phyloP scores from a whole-genome alignment of 805 yeast genomes.

The Candida jianshihensis region DNA sequence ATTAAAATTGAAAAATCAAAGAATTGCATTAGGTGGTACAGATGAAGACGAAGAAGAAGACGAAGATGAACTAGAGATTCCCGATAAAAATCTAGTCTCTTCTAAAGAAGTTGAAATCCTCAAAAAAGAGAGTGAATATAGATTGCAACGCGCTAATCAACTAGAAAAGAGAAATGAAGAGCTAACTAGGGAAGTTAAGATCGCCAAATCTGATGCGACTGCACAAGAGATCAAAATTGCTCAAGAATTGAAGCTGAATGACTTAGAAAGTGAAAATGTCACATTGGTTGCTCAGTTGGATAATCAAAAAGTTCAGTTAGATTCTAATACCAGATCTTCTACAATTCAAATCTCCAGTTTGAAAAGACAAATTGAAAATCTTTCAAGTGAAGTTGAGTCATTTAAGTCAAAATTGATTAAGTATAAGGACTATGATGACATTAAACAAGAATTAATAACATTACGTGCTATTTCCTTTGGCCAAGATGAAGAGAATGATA shows the following conservation, averaged over 20 bases:
- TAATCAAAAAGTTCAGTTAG: constrained; percentile 33
- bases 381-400: constrained; percentile 40
- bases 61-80: constrained; percentile 14
- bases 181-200: constrained; percentile 56
- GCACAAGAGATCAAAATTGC: constrained; percentile 36
- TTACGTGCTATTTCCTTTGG: constrained; percentile 75
- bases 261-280: constrained; percentile 65
- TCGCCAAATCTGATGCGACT: constrained; percentile 36
- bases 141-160: constrained; percentile 60
- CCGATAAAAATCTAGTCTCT: constrained; percentile 3
- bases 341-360: constrained; percentile 14
- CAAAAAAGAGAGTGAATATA: constrained; percentile 67
- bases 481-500: constrained; percentile 30
- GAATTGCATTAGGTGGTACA: constrained; percentile 33
- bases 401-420: constrained; percentile 43
- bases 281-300: constrained; percentile 52
- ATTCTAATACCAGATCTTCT: constrained; percentile 19
- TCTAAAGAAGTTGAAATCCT: constrained; percentile 48
- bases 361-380: constrained; percentile 29
- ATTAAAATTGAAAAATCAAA: constrained; percentile 40
- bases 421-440: constrained; percentile 69
- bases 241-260: constrained; percentile 38
- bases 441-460: constrained; percentile 69
- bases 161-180: constrained; percentile 76
- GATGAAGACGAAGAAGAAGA: constrained; percentile 19